phyloP scores from a whole-genome alignment of 1,284 basidiomycete species.

The Tylopilus orsonianus region DNA sequence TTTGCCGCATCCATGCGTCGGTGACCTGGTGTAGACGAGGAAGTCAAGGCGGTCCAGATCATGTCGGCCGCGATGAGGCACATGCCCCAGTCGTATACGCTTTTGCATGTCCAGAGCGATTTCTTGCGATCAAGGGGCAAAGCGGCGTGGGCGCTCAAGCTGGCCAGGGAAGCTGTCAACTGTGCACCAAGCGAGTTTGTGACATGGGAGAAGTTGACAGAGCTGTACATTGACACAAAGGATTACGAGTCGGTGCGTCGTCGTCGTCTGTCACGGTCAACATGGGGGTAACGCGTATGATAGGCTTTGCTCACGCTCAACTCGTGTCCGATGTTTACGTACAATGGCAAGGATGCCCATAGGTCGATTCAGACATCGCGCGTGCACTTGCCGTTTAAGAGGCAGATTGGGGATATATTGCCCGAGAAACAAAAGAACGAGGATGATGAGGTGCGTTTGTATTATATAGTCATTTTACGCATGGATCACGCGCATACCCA shows the following conservation, averaged over 20 bases:
- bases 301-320: slow-evolving; percentile 91
- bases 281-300: not conserved
- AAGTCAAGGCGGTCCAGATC: slow-evolving; percentile 96
- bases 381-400: slow-evolving; percentile 86
- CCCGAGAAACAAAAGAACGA: slow-evolving; percentile 71
- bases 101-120: slow-evolving; percentile 93
- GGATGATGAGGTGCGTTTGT: slow-evolving; percentile 75
- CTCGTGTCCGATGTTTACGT: slow-evolving; percentile 99
- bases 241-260: slow-evolving; percentile 75
- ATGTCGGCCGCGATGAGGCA: slow-evolving; percentile 84
- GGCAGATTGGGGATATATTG: slow-evolving; percentile 80
- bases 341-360: slow-evolving; percentile 94
- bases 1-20: not conserved
- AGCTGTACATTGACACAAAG: slow-evolving; percentile 88
- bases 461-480: not conserved
- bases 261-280: not conserved
- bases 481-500: not conserved
- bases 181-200: slow-evolving; percentile 98
- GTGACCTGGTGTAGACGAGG: slow-evolving; percentile 68
- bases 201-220: slow-evolving; percentile 97
- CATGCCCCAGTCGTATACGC: slow-evolving; percentile 89
- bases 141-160: slow-evolving; percentile 86
- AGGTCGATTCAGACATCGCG: slow-evolving; percentile 81
- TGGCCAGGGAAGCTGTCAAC: slow-evolving; percentile 94
- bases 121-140: slow-evolving; percentile 87